Percentiles rank a stretch among this genome's conserved stretches.
Evolutionary conservation across 148 eudicot genomes (phyloP).

Genomic region (Bassia scoparia): DNA sequence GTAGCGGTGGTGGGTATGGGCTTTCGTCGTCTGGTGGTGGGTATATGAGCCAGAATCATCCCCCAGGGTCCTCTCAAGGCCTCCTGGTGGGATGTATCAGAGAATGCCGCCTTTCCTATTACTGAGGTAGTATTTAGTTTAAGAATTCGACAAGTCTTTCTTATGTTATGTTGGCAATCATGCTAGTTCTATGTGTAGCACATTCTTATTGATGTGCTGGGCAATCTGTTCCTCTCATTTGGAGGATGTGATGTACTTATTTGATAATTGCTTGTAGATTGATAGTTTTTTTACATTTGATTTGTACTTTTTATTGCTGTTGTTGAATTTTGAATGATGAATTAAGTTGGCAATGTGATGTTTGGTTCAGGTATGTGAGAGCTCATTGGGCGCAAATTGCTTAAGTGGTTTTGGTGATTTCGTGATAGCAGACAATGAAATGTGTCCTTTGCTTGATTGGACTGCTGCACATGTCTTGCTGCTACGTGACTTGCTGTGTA

Average conservation of each 20-base stretch:
- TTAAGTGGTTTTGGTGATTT: constrained; percentile 92
- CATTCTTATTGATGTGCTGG: not conserved
- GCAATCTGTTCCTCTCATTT: too few relatives aligned
- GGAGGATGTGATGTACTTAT: not conserved
- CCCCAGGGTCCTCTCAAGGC: constrained; percentile 53
- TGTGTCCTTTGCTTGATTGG: constrained; percentile 81
- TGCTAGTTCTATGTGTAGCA: not conserved
- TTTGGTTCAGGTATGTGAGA: constrained; percentile 88
- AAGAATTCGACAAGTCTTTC: not conserved
- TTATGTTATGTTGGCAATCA: not conserved
- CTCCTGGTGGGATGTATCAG: constrained; percentile 76
- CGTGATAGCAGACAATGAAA: constrained; percentile 76
- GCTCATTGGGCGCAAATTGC: constrained; percentile 91
- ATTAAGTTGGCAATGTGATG: constrained; percentile 63
- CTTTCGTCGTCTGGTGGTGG: constrained; percentile 29
- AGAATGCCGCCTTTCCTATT: constrained; percentile 73
- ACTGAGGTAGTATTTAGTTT: constrained; percentile 48
- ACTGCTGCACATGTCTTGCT: constrained; percentile 78
- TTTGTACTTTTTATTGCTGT: not conserved
- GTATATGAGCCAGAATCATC: constrained; percentile 48
- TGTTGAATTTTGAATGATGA: constrained; percentile 44
- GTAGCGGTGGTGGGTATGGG: constrained; percentile 61
- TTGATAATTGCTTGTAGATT: not conserved
- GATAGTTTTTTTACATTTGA: not conserved
- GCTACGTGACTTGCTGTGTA: constrained; percentile 49